A percentile compares a stretch with the other conserved stretches of the same genome.
phyloP scores from a whole-genome alignment of 1,284 basidiomycete species.

The Trichosporon asahii region DNA sequence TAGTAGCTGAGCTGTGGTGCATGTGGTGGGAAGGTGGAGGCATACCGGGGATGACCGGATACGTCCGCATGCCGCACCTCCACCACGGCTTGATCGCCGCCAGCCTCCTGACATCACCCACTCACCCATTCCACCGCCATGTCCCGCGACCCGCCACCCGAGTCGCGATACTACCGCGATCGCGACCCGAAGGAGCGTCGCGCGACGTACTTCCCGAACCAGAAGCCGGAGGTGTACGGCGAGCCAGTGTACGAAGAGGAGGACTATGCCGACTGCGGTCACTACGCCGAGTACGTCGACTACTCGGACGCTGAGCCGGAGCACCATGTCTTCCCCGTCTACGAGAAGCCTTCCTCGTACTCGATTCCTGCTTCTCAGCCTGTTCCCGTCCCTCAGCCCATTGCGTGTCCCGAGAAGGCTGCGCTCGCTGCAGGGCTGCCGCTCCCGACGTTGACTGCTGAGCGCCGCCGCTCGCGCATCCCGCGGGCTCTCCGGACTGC shows the following conservation, averaged over 20 bases:
- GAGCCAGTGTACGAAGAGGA: neutral
- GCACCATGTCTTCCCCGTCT: neutral
- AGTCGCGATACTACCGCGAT: constrained; percentile 2
- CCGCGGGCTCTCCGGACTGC: neutral
- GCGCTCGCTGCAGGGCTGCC: neutral
- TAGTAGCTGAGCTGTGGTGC: too few relatives aligned
- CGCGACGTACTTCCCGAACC: neutral
- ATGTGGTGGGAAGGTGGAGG: neutral
- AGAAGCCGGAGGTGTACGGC: neutral
- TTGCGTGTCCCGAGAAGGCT: neutral
- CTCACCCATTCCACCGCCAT: neutral
- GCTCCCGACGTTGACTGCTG: neutral
- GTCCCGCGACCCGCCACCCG: neutral
- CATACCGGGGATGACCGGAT: neutral
- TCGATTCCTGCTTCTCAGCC: neutral
- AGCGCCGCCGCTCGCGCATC: neutral
- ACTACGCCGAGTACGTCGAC: neutral
- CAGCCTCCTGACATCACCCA: neutral
- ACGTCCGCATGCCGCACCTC: neutral
- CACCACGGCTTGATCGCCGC: neutral
- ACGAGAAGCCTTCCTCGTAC: neutral
- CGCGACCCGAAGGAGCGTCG: neutral
- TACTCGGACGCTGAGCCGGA: neutral
- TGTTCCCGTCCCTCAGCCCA: neutral
- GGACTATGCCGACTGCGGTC: neutral